These are phyloP conservation scores for Flammula alnicola DNA, from an alignment of 1,284 basidiomycete species.

Conservation along the genomic window DNA sequence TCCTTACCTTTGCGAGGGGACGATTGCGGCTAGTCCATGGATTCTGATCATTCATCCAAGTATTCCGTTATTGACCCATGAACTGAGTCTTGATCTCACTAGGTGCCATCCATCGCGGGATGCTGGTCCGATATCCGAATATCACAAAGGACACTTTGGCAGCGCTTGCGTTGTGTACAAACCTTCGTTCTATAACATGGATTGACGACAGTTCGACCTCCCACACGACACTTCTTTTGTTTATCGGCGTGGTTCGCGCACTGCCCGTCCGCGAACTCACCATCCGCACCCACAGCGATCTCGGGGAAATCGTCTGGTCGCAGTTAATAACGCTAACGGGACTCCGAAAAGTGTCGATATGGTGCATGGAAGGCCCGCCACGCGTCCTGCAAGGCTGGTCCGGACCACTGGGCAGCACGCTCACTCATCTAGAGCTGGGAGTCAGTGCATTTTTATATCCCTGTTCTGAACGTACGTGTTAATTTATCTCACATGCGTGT, in stretches of 20 bases:
- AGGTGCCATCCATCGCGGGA: constrained; percentile 50
- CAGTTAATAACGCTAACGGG: constrained; percentile 53
- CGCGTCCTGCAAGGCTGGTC: constrained; percentile 66
- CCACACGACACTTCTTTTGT: constrained; percentile 44
- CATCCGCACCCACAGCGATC: constrained; percentile 62
- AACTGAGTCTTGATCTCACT: too few species aligned
- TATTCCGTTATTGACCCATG: too few species aligned
- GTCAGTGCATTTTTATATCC: constrained; percentile 51
- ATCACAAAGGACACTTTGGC: constrained; percentile 51
- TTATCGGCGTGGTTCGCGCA: constrained; percentile 50
- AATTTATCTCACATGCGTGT: constrained; percentile 18
- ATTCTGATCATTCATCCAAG: too few species aligned
- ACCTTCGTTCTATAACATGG: constrained; percentile 64
- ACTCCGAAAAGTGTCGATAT: constrained; percentile 59
- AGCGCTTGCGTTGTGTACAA: constrained; percentile 59
- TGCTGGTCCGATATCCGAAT: constrained; percentile 44
- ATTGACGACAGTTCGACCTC: constrained; percentile 53
- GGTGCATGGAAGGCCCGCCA: constrained; percentile 71
- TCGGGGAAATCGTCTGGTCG: constrained; percentile 59
- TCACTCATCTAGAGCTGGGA: constrained; percentile 69
- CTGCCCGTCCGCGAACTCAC: constrained; percentile 58
- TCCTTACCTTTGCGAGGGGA: too few species aligned
- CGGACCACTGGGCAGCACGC: constrained; percentile 51
- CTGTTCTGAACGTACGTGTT: constrained; percentile 41
- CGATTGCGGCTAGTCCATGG: not conserved